A percentile compares a stretch with the other conserved stretches of the same genome.
phyloP scores from a whole-genome alignment of 148 eudicot genomes.

The Rhododendron vialii region DNA sequence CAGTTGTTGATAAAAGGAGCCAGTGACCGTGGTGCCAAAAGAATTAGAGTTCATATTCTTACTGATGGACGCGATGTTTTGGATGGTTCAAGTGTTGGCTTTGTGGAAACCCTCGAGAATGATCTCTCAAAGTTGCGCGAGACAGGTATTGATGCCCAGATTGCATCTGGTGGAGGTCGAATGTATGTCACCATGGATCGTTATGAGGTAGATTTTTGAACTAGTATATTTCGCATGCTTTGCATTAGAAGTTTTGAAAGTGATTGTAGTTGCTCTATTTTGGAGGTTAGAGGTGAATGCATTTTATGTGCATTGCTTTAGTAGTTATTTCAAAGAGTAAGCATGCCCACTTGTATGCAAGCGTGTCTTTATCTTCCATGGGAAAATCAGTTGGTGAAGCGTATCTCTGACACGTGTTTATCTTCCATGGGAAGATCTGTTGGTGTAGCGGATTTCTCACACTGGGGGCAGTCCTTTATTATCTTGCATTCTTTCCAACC shows the following conservation, averaged over 20 bases:
- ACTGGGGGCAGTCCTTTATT: not conserved
- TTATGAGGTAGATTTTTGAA: constrained; percentile 60
- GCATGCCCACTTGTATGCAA: not conserved
- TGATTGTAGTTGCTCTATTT: not conserved
- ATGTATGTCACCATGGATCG: constrained; percentile 97
- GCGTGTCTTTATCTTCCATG: not conserved
- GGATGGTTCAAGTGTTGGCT: constrained; percentile 90
- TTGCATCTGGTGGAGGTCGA: constrained; percentile 98
- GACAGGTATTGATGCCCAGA: constrained; percentile 79
- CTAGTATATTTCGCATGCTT: not conserved
- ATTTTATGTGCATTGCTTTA: not conserved
- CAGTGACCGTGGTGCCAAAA: constrained; percentile 78
- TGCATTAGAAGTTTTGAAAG: not conserved
- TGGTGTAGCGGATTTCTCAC: not conserved
- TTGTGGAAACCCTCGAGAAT: constrained; percentile 83
- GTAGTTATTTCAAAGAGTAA: not conserved
- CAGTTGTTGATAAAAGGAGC: constrained; percentile 83
- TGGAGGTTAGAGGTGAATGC: not conserved
- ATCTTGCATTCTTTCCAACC: not conserved
- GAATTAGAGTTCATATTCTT: constrained; percentile 76
- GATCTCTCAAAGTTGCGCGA: constrained; percentile 59
- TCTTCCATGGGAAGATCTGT: not conserved
- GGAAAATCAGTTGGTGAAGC: not conserved
- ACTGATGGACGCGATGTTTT: constrained; percentile 97
- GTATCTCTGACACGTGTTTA: not conserved